A percentile compares a stretch with the other conserved stretches of the same genome.
Conservation (phyloP, 2,329 filamentous ascomycete genomes). For the Xylaria sp. region DNA sequence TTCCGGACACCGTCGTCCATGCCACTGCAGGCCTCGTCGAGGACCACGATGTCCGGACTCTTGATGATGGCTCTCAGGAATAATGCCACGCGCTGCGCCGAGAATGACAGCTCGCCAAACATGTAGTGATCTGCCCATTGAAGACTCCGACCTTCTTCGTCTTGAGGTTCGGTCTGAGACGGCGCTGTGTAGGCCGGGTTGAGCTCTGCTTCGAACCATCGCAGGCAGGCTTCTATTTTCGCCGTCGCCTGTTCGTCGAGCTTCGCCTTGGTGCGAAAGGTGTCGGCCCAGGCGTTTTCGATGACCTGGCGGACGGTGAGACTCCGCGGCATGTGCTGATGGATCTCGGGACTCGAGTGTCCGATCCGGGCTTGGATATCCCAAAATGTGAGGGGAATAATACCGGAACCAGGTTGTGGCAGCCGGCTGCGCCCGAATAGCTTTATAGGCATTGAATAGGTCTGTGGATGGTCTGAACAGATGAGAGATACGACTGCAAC, state of each 20-base stretch:
- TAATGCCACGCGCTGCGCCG: constrained; percentile 83
- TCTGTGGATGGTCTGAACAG: constrained; percentile 94
- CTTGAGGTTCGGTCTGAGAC: constrained; percentile 30
- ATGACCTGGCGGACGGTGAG: constrained; percentile 78
- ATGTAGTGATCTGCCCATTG: constrained; percentile 74
- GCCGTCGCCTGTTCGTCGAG: constrained; percentile 66
- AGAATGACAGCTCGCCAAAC: constrained; percentile 82
- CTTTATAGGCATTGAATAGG: constrained; percentile 87
- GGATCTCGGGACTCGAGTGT: constrained; percentile 93
- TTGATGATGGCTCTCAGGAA: constrained; percentile 86
- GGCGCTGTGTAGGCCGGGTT: constrained; percentile 60
- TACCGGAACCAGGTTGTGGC: constrained; percentile 72
- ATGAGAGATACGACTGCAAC: constrained; percentile 79
- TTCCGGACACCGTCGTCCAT: constrained; percentile 86
- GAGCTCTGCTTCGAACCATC: constrained; percentile 83
- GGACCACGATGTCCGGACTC: constrained; percentile 80
- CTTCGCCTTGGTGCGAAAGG: constrained; percentile 77
- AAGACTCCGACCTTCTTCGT: constrained; percentile 45
- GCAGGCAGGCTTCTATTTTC: constrained; percentile 74
- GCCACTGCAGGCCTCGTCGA: constrained; percentile 89
- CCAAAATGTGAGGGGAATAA: constrained; percentile 85
- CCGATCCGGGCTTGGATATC: constrained; percentile 91
- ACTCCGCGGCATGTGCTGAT: constrained; percentile 86
- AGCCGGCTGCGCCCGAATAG: constrained; percentile 86
- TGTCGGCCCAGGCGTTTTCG: constrained; percentile 90